Percentiles rank a stretch among this genome's conserved stretches.
These are phyloP conservation scores for Achaetomium macrosporum DNA, from an alignment of 2,329 filamentous ascomycete species.

Conservation along the genomic window DNA sequence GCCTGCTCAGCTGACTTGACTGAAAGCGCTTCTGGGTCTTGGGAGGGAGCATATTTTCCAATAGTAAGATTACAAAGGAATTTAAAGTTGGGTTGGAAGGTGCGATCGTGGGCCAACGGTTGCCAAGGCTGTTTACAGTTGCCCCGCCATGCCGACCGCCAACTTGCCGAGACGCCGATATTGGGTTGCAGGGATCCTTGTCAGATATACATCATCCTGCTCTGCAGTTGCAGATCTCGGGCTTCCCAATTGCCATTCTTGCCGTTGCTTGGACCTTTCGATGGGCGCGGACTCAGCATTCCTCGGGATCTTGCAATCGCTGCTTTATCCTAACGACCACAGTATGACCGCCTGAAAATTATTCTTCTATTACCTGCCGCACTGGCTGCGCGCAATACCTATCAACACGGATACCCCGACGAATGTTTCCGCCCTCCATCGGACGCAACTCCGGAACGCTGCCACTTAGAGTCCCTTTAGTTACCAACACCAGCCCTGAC, in stretches of 20 bases:
- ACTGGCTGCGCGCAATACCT: neutral
- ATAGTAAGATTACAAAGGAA: too few relatives aligned
- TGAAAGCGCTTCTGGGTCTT: neutral
- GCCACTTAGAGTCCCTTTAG: too few relatives aligned
- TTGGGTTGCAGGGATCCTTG: slow-evolving; percentile 1
- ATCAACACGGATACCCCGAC: too few relatives aligned
- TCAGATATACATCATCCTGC: slow-evolving; percentile 7
- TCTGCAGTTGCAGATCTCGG: slow-evolving; percentile 1
- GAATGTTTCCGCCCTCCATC: too few relatives aligned
- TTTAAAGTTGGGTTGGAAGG: too few relatives aligned
- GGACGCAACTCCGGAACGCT: too few relatives aligned
- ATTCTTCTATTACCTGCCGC: neutral
- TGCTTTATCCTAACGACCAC: neutral
- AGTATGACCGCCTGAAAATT: neutral
- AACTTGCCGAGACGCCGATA: neutral
- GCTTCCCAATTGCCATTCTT: neutral
- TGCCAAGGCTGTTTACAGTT: too few relatives aligned
- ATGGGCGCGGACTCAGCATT: neutral
- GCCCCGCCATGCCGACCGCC: neutral
- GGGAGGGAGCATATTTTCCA: too few relatives aligned
- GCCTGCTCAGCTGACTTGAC: neutral
- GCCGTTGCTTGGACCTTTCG: neutral
- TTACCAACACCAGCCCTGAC: too few relatives aligned
- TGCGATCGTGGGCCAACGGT: too few relatives aligned
- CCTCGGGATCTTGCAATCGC: neutral